Percentiles rank a stretch among this genome's conserved stretches.
These are phyloP conservation scores for Vigna radiata DNA, from an alignment of 306 rosid genomes.

Conservation along the genomic window DNA sequence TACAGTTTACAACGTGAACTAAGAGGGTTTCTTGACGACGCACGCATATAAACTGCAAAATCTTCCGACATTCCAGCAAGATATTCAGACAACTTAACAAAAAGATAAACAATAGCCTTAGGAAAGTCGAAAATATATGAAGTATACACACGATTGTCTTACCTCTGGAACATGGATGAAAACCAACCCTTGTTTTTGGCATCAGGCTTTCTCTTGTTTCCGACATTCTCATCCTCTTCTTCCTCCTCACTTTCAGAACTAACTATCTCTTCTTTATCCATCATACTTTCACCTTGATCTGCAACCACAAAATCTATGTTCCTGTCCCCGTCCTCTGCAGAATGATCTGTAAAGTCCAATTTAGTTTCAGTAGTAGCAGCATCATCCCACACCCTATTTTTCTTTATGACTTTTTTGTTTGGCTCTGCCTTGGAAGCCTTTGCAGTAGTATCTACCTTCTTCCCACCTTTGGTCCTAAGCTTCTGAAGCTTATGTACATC, in stretches of 20 bases:
- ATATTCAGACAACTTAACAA: constrained; percentile 2
- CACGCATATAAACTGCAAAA: constrained; percentile 17
- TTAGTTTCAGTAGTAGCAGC: constrained; percentile 13
- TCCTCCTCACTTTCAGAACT: constrained; percentile 78
- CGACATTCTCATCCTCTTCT: constrained; percentile 56
- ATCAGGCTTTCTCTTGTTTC: constrained; percentile 64
- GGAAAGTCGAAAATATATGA: constrained; percentile 10
- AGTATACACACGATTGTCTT: constrained; percentile 21
- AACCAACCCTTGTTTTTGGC: constrained; percentile 90
- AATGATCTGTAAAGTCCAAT: constrained; percentile 42
- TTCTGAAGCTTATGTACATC: constrained; percentile 90
- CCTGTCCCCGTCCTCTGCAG: constrained; percentile 58
- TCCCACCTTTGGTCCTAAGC: constrained; percentile 75
- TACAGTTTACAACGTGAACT: background rate
- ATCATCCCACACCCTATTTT: constrained; percentile 43
- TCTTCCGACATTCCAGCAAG: background rate
- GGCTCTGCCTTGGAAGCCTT: constrained; percentile 76
- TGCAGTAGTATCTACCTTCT: constrained; percentile 67
- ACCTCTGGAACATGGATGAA: constrained; percentile 92
- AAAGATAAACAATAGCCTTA: constrained; percentile 3
- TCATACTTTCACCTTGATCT: constrained; percentile 86
- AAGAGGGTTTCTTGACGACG: background rate
- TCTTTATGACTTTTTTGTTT: constrained; percentile 30
- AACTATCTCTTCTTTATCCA: constrained; percentile 83
- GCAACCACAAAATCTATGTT: constrained; percentile 64